These are phyloP conservation scores for Narthecium ossifragum DNA, from an alignment of 106 monocot genomes.

Conservation along the genomic window DNA sequence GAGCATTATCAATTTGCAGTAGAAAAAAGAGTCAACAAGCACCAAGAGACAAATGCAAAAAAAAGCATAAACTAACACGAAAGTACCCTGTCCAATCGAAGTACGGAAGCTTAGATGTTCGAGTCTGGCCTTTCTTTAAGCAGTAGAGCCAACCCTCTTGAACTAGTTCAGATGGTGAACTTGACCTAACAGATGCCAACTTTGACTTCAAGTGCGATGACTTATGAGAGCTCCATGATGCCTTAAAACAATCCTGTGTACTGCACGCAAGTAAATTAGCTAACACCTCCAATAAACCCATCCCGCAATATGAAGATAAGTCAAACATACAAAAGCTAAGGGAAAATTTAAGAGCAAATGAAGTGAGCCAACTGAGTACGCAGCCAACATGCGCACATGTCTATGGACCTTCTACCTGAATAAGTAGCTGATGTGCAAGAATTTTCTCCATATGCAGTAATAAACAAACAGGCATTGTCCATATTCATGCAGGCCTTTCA, in stretches of 20 bases:
- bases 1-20: too few relatives aligned
- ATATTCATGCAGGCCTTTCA: too few relatives aligned
- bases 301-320: not conserved
- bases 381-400: too few relatives aligned
- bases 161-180: constrained; percentile 11
- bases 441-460: too few relatives aligned
- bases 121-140: constrained; percentile 75
- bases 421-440: not conserved
- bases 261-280: constrained; percentile 20
- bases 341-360: not conserved
- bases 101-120: constrained; percentile 57
- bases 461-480: too few relatives aligned
- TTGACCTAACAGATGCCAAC: constrained; percentile 8
- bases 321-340: not conserved
- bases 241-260: constrained; percentile 93
- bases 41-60: too few relatives aligned
- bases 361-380: not conserved
- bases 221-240: constrained; percentile 90
- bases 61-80: too few relatives aligned
- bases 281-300: not conserved
- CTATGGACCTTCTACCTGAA: too few relatives aligned
- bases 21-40: too few relatives aligned
- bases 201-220: constrained; percentile 49
- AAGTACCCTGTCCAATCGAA: constrained; percentile 97
- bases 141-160: constrained; percentile 81